Evolutionary conservation across 2,329 filamentous ascomycete genomes (phyloP).

Genomic region (Fusarium fujikuroi): DNA sequence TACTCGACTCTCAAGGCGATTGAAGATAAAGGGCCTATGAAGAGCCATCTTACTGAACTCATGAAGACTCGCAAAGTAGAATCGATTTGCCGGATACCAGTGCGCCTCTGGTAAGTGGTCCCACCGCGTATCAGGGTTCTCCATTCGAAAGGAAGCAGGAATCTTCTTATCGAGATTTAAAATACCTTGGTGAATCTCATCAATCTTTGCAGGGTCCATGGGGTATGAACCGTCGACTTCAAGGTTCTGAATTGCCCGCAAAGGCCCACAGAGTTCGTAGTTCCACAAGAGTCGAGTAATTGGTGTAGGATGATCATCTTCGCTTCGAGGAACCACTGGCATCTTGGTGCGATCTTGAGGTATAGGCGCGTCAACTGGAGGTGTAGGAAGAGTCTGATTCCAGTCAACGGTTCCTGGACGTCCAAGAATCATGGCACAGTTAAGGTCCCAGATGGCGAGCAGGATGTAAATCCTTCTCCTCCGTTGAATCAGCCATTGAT

Average conservation of each 20-base stretch:
- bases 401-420: conserved; percentile 67
- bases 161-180: conserved; percentile 59
- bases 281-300: conserved; percentile 65
- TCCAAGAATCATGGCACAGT: conserved; percentile 64
- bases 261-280: conserved; percentile 57
- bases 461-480: conserved; percentile 67
- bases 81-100: conserved; percentile 62
- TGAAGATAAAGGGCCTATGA: conserved; percentile 71
- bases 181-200: conserved; percentile 63
- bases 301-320: conserved; percentile 66
- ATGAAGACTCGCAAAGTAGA: conserved; percentile 59
- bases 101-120: conserved; percentile 63
- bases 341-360: conserved; percentile 60
- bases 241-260: conserved; percentile 65
- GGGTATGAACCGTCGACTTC: conserved; percentile 67
- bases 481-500: conserved; percentile 68
- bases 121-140: conserved; percentile 67
- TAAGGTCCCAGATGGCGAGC: conserved; percentile 62
- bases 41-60: conserved; percentile 68
- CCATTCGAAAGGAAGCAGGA: conserved; percentile 63
- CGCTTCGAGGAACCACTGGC: conserved; percentile 59
- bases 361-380: conserved; percentile 64
- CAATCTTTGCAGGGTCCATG: conserved; percentile 64
- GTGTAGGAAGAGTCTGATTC: conserved; percentile 57
- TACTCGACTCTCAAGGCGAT: conserved; percentile 61